Percentiles rank a stretch among this genome's conserved stretches.
phyloP scores from a whole-genome alignment of 139 green algal species.

The Eudorina sp. region DNA sequence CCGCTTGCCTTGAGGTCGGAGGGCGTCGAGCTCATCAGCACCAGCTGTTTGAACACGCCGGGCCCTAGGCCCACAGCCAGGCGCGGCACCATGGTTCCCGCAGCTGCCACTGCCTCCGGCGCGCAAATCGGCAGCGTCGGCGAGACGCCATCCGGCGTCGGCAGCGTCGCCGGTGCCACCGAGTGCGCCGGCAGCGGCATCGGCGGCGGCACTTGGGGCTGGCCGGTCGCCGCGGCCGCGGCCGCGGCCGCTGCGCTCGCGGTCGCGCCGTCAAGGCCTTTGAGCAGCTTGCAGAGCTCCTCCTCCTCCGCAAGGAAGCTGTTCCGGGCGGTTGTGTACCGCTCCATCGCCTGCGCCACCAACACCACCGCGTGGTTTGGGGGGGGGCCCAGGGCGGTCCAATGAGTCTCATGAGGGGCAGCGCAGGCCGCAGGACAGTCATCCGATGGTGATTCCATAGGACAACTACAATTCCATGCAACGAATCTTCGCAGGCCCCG shows the following conservation, averaged over 20 bases:
- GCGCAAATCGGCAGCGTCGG: neutral
- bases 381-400: neutral
- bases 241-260: neutral
- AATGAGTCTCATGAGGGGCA: too few species aligned
- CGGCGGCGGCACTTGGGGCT: neutral
- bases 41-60: conserved; percentile 32
- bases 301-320: conserved; percentile 21
- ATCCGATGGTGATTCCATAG: too few species aligned
- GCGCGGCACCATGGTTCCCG: conserved; percentile 16
- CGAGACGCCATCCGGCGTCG: too few species aligned
- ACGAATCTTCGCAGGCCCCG: too few species aligned
- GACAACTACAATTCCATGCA: too few species aligned
- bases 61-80: conserved; percentile 21
- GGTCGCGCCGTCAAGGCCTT: conserved; percentile 6
- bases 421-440: too few species aligned
- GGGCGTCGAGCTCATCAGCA: neutral
- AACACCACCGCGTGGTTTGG: too few species aligned
- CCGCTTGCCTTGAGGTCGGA: conserved; percentile 42
- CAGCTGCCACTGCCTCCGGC: neutral
- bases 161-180: neutral
- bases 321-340: conserved; percentile 33
- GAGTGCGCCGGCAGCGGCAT: neutral
- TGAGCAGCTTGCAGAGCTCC: conserved; percentile 40
- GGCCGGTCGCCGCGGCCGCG: neutral
- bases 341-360: conserved; percentile 40